phyloP scores from a whole-genome alignment of 139 green algal species.

The Closterium sp. region DNA sequence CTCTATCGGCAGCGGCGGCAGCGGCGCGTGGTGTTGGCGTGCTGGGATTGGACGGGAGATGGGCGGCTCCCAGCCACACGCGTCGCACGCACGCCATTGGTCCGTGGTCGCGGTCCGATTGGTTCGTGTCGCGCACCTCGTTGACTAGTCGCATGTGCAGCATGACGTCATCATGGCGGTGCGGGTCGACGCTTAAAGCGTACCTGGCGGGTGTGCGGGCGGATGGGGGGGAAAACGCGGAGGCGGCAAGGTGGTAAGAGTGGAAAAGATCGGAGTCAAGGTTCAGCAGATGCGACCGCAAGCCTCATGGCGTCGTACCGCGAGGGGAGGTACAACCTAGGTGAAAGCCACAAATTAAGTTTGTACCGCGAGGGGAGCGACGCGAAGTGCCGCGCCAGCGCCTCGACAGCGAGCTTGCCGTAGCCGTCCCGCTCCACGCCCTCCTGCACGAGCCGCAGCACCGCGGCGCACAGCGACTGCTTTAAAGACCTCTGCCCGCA shows the following conservation, averaged over 20 bases:
- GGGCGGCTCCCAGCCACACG: not conserved
- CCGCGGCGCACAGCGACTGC: constrained; percentile 39
- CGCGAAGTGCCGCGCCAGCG: constrained; percentile 26
- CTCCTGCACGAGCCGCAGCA: constrained; percentile 29
- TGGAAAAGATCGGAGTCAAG: constrained; percentile 15
- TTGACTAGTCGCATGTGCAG: constrained; percentile 90
- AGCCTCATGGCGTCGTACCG: too few relatives aligned
- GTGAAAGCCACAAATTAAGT: too few relatives aligned
- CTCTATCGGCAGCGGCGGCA: not conserved
- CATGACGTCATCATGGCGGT: constrained; percentile 81
- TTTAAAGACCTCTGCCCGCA: constrained; percentile 30
- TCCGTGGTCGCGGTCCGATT: not conserved
- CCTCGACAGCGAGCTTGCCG: not conserved
- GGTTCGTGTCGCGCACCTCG: constrained; percentile 60
- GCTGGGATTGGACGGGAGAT: not conserved
- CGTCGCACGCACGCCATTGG: not conserved
- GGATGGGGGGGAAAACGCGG: not conserved
- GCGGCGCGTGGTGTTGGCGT: not conserved
- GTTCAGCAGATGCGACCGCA: too few relatives aligned
- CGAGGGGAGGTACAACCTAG: too few relatives aligned
- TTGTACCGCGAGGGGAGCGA: constrained; percentile 17
- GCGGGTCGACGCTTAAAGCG: constrained; percentile 50
- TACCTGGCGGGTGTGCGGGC: constrained; percentile 27
- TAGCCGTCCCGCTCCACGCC: constrained; percentile 4
- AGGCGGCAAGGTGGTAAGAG: not conserved